A percentile compares a stretch with the other conserved stretches of the same genome.
phyloP scores from a whole-genome alignment of 176 grass and related monocot species.

The Cymbopogon citratus region DNA sequence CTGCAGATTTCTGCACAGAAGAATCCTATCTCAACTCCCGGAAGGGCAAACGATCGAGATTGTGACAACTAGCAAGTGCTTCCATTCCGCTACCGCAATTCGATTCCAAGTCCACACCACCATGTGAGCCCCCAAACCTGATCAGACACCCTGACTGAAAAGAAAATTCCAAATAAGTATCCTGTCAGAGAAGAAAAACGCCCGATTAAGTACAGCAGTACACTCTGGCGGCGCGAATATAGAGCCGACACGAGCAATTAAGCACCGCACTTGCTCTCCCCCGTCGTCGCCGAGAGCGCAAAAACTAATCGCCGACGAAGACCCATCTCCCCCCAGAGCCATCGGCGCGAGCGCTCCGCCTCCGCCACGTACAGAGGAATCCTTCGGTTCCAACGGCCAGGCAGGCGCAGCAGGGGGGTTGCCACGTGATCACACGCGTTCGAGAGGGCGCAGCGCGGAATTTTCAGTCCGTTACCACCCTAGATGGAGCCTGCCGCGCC shows the following conservation, averaged over 20 bases:
- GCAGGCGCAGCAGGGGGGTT: background rate
- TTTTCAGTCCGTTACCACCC: background rate
- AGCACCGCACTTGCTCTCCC: background rate
- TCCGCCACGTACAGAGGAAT: slow-evolving; percentile 22
- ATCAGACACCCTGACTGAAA: background rate
- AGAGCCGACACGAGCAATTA: slow-evolving; percentile 28
- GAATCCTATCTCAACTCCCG: too few relatives aligned
- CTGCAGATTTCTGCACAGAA: background rate
- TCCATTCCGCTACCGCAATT: background rate
- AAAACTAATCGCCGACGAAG: slow-evolving; percentile 15
- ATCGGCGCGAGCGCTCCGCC: background rate
- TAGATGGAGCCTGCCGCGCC: background rate
- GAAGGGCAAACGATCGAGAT: too few relatives aligned
- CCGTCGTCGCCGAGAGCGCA: background rate
- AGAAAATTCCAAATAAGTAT: slow-evolving; percentile 1
- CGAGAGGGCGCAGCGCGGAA: background rate
- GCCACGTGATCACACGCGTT: background rate
- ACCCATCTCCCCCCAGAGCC: background rate
- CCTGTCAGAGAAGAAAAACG: background rate
- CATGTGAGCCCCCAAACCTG: slow-evolving; percentile 9
- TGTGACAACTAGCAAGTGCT: too few relatives aligned
- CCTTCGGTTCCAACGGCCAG: background rate
- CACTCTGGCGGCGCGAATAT: background rate
- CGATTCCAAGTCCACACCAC: background rate
- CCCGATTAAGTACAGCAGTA: background rate